Evolutionary conservation across 108 stramenopile genomes (phyloP).

Genomic region (Skeletonema marinoi): DNA sequence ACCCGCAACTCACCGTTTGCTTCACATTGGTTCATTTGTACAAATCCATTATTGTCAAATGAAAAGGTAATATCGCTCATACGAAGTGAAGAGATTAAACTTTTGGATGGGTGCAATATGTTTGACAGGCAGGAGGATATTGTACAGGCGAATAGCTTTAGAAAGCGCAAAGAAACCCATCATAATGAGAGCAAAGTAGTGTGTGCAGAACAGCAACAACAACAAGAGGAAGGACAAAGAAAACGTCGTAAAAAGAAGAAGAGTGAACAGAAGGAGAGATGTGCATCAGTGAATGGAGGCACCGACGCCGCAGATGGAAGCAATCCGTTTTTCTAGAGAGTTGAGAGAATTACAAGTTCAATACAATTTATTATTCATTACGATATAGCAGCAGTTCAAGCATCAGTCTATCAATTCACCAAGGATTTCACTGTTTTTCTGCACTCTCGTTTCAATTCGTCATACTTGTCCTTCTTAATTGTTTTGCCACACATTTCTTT

Average conservation of each 20-base stretch:
- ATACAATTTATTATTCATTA: too few relatives aligned
- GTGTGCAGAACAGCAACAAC: too few relatives aligned
- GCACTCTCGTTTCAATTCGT: too few relatives aligned
- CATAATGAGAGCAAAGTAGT: background rate
- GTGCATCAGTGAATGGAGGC: background rate
- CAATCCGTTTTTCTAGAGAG: background rate
- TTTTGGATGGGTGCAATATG: conserved; percentile 16
- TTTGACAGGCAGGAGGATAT: background rate
- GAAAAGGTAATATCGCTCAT: conserved; percentile 7
- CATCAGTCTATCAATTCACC: too few relatives aligned
- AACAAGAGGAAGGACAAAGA: background rate
- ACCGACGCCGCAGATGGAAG: background rate
- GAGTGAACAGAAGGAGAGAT: background rate
- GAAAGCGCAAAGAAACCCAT: background rate
- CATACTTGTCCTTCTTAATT: too few relatives aligned
- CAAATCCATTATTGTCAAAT: conserved; percentile 13
- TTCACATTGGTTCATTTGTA: conserved; percentile 32
- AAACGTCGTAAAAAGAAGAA: background rate
- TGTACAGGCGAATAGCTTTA: background rate
- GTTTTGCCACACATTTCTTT: too few relatives aligned
- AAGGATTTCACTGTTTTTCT: too few relatives aligned
- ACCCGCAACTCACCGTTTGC: conserved; percentile 32
- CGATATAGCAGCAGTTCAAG: too few relatives aligned
- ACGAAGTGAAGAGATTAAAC: background rate
- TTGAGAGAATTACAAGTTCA: too few relatives aligned